Evolutionary conservation across 208 protist genomes (phyloP), one percentile per base, ranked within the genome.

Genomic region (Trypanosoma mega): DNA sequence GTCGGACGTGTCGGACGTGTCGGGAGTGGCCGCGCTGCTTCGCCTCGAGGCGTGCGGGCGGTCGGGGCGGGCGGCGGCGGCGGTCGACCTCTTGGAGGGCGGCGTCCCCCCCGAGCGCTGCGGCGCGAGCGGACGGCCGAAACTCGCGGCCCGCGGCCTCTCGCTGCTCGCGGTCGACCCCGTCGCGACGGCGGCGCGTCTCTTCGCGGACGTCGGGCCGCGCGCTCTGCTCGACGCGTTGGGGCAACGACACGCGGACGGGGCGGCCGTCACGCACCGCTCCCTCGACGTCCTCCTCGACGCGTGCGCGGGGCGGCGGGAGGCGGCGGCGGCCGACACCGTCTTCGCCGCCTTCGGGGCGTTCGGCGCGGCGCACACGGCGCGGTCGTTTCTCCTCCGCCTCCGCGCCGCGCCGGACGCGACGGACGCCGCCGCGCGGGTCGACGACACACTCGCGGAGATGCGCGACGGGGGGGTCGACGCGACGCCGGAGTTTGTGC

Each of bases 231-330:
- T 69, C 12, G 37, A 29, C 1, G 9, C 68, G n/a, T 27, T 76
- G 30, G 63, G 71, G 34, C 56, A 78, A 31, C 66, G 55, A 6
- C 41, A 41, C 37, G 51, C 39, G 21, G 24, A 29, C 24, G 54
- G 55, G 16, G 45, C 54, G 36, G 26, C 57, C 3, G 79, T 87
- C 1, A 79, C 74, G 2, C 58, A 70, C 21, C 71, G 66, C 5
- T 79, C 84, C 16, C 75, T 92, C 20, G 78, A 91, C 50, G 37
- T 92, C 11, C 23, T 94, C n/a, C 49, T 91, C 30, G 87, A 82
- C 12, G 82, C 87, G 2, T 85, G 68, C 53, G 75, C 76, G n/a
- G 24, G 63, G 9, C 49, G 61, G 0, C 71, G 72, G 36, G 76
- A 83, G 29, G 56, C 68, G n/a, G 47, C 47, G 30, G 55, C 49